These are phyloP conservation scores for Dothidotthia symphoricarpi DNA, from an alignment of 2,329 filamentous ascomycete genomes.

Conservation along the genomic window DNA sequence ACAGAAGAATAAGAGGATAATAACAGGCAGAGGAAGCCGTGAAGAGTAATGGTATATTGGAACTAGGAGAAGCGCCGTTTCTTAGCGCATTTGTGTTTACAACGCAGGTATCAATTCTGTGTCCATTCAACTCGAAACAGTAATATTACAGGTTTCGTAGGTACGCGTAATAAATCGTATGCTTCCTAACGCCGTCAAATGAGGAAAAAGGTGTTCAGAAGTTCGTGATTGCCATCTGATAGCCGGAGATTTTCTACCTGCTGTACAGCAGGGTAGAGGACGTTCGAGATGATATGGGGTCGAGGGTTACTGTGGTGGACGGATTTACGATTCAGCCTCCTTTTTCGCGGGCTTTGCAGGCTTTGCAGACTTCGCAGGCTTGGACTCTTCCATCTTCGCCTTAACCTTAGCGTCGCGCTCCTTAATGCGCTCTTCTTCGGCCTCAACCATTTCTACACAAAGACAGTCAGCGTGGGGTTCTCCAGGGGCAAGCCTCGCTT, in stretches of 20 bases:
- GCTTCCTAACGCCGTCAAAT: constrained; percentile 20
- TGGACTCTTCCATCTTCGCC: constrained; percentile 13
- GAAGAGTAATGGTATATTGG: too few species aligned
- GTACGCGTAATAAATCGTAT: constrained; percentile 3
- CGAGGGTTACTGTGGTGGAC: not conserved
- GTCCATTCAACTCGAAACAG: not conserved
- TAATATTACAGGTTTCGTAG: constrained; percentile 17
- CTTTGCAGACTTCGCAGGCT: too few species aligned
- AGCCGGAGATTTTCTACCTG: not conserved
- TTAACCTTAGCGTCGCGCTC: constrained; percentile 45
- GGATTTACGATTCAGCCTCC: constrained; percentile 12
- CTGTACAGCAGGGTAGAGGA: too few species aligned
- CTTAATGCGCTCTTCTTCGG: constrained; percentile 65
- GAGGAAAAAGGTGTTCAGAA: not conserved
- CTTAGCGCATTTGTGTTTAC: not conserved
- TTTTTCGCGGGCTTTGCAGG: constrained; percentile 22
- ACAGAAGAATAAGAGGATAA: too few species aligned
- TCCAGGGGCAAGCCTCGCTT: not conserved
- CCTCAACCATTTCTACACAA: constrained; percentile 71
- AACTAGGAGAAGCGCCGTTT: too few species aligned
- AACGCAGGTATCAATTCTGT: not conserved
- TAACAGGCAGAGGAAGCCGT: too few species aligned
- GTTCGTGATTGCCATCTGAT: not conserved
- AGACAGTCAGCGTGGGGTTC: constrained; percentile 16
- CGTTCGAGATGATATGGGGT: too few species aligned